A percentile compares a stretch with the other conserved stretches of the same genome.
phyloP scores from a whole-genome alignment of 1,139 yeast genomes.

The Meyerozyma elateridarum region DNA sequence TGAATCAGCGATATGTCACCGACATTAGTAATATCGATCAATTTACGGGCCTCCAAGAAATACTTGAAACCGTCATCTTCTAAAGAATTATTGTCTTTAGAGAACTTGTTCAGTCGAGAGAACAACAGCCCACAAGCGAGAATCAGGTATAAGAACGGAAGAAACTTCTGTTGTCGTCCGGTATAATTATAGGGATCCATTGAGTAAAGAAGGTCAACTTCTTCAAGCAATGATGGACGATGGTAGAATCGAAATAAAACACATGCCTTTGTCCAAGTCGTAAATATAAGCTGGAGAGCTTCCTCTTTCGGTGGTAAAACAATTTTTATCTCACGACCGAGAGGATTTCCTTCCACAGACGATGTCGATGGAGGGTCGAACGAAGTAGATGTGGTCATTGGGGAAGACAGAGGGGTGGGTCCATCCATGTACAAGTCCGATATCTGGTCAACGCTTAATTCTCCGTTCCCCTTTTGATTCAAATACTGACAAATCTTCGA shows the following conservation, averaged over 20 bases:
- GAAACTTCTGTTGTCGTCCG: slow-evolving; percentile 67
- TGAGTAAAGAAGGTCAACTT: slow-evolving; percentile 46
- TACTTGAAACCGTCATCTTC: slow-evolving; percentile 81
- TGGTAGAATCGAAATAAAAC: slow-evolving; percentile 82
- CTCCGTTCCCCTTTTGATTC: slow-evolving; percentile 6
- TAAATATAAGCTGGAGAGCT: slow-evolving; percentile 65
- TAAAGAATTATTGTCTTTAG: slow-evolving; percentile 37
- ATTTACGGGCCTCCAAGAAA: slow-evolving; percentile 74
- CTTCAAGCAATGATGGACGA: slow-evolving; percentile 63
- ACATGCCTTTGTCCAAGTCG: slow-evolving; percentile 85
- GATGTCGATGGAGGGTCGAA: slow-evolving; percentile 14
- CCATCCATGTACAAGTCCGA: slow-evolving; percentile 22
- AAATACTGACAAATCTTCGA: background rate
- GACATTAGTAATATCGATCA: slow-evolving; percentile 57
- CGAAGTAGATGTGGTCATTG: slow-evolving; percentile 8
- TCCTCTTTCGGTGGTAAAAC: slow-evolving; percentile 72
- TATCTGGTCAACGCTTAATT: slow-evolving; percentile 15
- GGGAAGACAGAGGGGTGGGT: slow-evolving; percentile 12
- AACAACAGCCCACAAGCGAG: slow-evolving; percentile 28
- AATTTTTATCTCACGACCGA: slow-evolving; percentile 50
- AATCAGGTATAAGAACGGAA: slow-evolving; percentile 69
- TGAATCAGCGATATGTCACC: slow-evolving; percentile 52
- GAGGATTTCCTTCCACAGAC: slow-evolving; percentile 18
- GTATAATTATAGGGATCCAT: slow-evolving; percentile 67
- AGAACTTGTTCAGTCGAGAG: slow-evolving; percentile 6